phyloP scores from a whole-genome alignment of 2,329 filamentous ascomycete species.

The Aspergillus hiratsukae region DNA sequence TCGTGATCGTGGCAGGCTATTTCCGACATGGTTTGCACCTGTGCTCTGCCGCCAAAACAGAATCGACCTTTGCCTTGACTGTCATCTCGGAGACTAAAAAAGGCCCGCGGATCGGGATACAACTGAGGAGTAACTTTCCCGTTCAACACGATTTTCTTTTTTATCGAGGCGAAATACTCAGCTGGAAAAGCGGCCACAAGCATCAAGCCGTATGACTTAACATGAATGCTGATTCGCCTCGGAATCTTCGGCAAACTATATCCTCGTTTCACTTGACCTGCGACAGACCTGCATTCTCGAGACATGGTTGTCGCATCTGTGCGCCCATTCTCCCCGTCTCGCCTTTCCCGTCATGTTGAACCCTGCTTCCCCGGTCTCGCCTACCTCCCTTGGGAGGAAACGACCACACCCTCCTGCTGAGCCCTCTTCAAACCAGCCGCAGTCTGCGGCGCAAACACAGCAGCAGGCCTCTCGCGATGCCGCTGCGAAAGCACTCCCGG shows the following conservation, averaged over 20 bases:
- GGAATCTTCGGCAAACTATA: conserved; percentile 11
- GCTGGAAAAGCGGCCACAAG: background rate
- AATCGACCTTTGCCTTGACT: conserved; percentile 13
- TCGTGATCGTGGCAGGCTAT: conserved; percentile 3
- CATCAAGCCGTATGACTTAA: conserved; percentile 15
- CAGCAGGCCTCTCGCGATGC: conserved; percentile 16
- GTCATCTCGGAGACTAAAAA: conserved; percentile 12
- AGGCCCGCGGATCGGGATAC: conserved; percentile 12
- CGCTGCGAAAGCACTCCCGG: conserved; percentile 13
- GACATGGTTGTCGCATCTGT: conserved; percentile 28
- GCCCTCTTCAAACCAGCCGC: conserved; percentile 18
- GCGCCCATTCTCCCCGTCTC: conserved; percentile 17
- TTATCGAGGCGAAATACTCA: conserved; percentile 4
- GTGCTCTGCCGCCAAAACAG: conserved; percentile 14
- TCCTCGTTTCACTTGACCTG: conserved; percentile 6
- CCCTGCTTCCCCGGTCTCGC: conserved; percentile 26
- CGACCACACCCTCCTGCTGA: conserved; percentile 31
- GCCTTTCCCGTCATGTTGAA: conserved; percentile 32
- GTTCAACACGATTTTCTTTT: background rate
- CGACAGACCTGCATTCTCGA: conserved; percentile 20
- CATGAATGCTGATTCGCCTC: conserved; percentile 27
- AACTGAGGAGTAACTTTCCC: conserved; percentile 11
- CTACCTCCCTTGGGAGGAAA: conserved; percentile 33
- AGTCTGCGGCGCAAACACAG: conserved; percentile 15
- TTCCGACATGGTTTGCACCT: conserved; percentile 19